These are phyloP conservation scores for Aspergillus quadrilineatus DNA, from an alignment of 2,329 filamentous ascomycete species.

Conservation along the genomic window DNA sequence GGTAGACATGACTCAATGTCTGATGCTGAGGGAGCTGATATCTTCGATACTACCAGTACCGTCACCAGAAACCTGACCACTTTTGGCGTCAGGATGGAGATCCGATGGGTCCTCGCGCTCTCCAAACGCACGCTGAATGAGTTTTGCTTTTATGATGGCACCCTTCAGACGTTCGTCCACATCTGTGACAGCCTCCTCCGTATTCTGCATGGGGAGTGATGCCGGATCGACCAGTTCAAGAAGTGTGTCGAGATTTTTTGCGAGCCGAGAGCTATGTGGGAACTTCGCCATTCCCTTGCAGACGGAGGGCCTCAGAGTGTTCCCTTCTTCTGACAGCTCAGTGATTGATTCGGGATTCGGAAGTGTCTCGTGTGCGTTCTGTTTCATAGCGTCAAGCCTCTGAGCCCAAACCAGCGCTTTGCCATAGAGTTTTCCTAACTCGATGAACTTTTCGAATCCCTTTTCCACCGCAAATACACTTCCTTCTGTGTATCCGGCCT, in stretches of 20 bases:
- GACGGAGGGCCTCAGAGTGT: conserved; percentile 29
- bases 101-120: conserved; percentile 40
- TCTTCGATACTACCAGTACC: conserved; percentile 50
- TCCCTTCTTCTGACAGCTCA: conserved; percentile 18
- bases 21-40: conserved; percentile 43
- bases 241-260: conserved; percentile 73
- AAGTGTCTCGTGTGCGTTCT: neutral
- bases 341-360: conserved; percentile 2
- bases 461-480: conserved; percentile 87
- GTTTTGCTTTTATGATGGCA: conserved; percentile 77
- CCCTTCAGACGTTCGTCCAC: conserved; percentile 86
- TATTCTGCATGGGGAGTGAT: conserved; percentile 76
- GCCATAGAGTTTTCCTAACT: conserved; percentile 75
- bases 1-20: conserved; percentile 29
- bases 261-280: conserved; percentile 62
- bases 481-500: conserved; percentile 80
- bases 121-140: conserved; percentile 71
- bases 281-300: conserved; percentile 47
- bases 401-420: conserved; percentile 81
- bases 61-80: conserved; percentile 32
- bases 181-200: conserved; percentile 83
- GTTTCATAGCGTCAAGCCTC: conserved; percentile 52
- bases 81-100: conserved; percentile 30
- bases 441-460: conserved; percentile 87
- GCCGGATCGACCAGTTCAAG: conserved; percentile 76